phyloP scores from a whole-genome alignment of 192 early-diverging fungal genomes.

The Lunasporangiospora selenospora region DNA sequence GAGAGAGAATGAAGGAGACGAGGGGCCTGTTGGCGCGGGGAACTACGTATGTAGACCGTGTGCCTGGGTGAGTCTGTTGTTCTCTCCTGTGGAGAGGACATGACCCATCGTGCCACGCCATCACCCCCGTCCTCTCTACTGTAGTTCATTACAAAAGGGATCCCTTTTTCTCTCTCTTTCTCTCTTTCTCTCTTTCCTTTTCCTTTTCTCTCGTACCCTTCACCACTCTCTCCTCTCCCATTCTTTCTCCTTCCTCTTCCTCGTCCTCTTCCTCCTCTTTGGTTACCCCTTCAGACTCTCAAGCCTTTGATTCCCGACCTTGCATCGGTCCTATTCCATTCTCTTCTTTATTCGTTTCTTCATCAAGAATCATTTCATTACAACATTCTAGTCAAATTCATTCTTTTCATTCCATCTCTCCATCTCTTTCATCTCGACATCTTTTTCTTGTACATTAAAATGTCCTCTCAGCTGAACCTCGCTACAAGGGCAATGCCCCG shows the following conservation, averaged over 20 bases:
- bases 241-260: neutral
- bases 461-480: constrained; percentile 36
- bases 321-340: constrained; percentile 11
- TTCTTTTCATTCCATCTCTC: neutral
- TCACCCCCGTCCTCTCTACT: too few species aligned
- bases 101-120: too few species aligned
- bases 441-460: constrained; percentile 5
- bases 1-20: too few species aligned
- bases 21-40: too few species aligned
- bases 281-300: neutral
- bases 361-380: too few species aligned
- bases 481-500: constrained; percentile 41
- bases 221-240: neutral
- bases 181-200: constrained; percentile 1
- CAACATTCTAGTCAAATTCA: neutral
- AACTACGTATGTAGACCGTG: too few species aligned
- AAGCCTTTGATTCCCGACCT: neutral
- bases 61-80: too few species aligned
- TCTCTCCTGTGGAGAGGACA: too few species aligned
- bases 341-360: constrained; percentile 3
- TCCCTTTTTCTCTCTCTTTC: neutral
- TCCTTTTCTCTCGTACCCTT: neutral
- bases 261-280: neutral
- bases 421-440: neutral
- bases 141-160: too few species aligned